phyloP scores from a whole-genome alignment of 768 basidiomycete genomes.

The Boletus edulis region DNA sequence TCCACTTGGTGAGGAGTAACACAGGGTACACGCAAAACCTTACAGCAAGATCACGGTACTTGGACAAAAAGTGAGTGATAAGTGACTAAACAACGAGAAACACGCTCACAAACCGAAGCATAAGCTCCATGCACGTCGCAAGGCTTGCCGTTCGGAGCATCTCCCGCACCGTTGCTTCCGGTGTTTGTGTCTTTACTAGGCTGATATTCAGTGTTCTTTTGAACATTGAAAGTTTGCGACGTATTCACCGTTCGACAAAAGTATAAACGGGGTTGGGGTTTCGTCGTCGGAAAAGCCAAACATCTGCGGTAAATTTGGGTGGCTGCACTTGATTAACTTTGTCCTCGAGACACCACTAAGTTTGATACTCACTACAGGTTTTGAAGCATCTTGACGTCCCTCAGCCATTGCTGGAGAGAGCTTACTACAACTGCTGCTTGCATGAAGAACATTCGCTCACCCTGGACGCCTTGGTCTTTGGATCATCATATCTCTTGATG shows the following conservation, averaged over 20 bases:
- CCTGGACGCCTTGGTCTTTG: constrained; percentile 30
- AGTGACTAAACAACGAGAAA: neutral
- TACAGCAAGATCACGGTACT: constrained; percentile 45
- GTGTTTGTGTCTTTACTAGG: constrained; percentile 42
- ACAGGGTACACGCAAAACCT: neutral
- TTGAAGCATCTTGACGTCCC: constrained; percentile 49
- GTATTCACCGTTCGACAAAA: constrained; percentile 45
- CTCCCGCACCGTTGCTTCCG: constrained; percentile 39
- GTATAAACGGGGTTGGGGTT: constrained; percentile 46
- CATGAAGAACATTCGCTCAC: constrained; percentile 17
- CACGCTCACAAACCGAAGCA: constrained; percentile 34
- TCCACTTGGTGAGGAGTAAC: neutral
- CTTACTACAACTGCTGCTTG: neutral
- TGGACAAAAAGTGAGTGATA: neutral
- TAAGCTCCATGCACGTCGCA: constrained; percentile 34
- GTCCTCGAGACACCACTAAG: neutral
- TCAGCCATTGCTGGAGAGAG: constrained; percentile 42
- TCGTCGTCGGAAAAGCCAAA: constrained; percentile 46
- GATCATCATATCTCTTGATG: constrained; percentile 45
- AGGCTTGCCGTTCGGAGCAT: constrained; percentile 36
- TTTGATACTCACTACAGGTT: constrained; percentile 42
- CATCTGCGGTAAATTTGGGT: constrained; percentile 54
- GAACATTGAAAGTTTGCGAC: neutral
- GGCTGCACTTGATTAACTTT: constrained; percentile 28
- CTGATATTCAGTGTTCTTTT: neutral